Percentiles rank a stretch among this genome's conserved stretches.
These are phyloP conservation scores for Diaporthe sp. DNA, from an alignment of 2,329 filamentous ascomycete genomes.

Conservation along the genomic window DNA sequence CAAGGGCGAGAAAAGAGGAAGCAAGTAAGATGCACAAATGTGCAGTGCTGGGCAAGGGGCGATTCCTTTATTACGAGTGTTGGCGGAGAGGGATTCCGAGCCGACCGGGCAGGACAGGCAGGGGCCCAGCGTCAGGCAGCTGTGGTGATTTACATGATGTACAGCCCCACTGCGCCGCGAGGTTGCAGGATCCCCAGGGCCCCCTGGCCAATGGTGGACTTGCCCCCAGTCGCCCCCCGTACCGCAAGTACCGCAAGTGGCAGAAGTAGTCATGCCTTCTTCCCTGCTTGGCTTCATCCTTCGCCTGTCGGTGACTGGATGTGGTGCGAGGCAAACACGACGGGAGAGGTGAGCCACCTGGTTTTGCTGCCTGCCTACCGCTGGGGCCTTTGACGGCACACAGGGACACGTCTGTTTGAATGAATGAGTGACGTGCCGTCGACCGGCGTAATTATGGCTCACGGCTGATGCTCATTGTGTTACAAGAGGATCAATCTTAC, in stretches of 20 bases:
- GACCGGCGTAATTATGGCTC: not conserved
- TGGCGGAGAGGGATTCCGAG: constrained; percentile 26
- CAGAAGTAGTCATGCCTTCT: not conserved
- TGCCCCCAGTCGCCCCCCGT: not conserved
- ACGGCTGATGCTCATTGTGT: not conserved
- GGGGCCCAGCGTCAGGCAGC: constrained; percentile 19
- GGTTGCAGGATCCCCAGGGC: constrained; percentile 20
- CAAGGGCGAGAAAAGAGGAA: constrained; percentile 1
- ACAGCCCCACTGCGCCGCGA: constrained; percentile 17
- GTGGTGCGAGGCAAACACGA: not conserved
- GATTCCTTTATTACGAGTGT: constrained; percentile 24
- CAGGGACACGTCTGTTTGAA: not conserved
- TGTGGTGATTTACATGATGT: constrained; percentile 27
- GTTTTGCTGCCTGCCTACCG: not conserved
- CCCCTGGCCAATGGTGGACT: constrained; percentile 2
- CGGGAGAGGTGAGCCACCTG: constrained; percentile 8
- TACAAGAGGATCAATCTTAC: constrained; percentile 7
- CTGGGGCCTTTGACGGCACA: not conserved
- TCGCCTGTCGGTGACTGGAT: constrained; percentile 11
- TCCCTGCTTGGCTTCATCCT: constrained; percentile 25
- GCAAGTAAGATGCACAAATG: not conserved
- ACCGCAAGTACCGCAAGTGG: no score
- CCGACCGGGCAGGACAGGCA: constrained; percentile 3
- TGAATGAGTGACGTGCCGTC: not conserved
- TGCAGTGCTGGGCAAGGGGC: constrained; percentile 4